Base-by-base conservation (phyloP, 192 early-diverging fungal species). In the Lobosporangium transversale region DNA sequence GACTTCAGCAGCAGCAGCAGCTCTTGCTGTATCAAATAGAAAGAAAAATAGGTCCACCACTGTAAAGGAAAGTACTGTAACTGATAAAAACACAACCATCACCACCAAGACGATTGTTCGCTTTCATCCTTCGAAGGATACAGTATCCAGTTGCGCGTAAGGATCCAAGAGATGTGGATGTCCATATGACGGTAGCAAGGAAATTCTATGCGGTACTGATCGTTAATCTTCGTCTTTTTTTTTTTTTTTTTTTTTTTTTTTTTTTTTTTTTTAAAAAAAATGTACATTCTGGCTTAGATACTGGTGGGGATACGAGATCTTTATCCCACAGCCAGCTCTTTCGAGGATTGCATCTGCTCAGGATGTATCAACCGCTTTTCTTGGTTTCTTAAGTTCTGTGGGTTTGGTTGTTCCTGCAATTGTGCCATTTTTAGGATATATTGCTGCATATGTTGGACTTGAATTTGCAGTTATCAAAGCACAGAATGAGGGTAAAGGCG, bases 291-390 rank as follows among this genome's bases (percentile, higher is more conserved):
- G 10, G 52, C 15, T 32, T 67, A 62, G 63, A 1, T 79, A 69
- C 37, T 82, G 80, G 80, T 82, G 80, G 80, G 80, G 80, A 12
- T 82, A 82, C 42, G 80, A 82, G 44, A 69, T 82, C 35, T 82
- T 79, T 33, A 73, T 82, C 1, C 80, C 80, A 27, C 64, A 78
- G 53, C 60, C 56, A 15, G 75, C 75, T 31, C 67, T 82, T 29
- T 66, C 75, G 4, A 43, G 80, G 37, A 74, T 82, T 12, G 61
- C 66, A 35, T 78, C 75, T 36, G 80, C 80, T 6, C 75, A 82
- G 33, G 78, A 66, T 31, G 80, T 82, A 14, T 64, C 75, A 5
- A 44, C 65, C 1, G 68, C 75, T 35, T 82, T 82, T 29, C 55
- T 82, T 1, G 69, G 69, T 1, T 82, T 82, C n/a, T 24, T 82